phyloP scores from a whole-genome alignment of 805 yeast genomes.

The Teunomyces lycoperdinae region DNA sequence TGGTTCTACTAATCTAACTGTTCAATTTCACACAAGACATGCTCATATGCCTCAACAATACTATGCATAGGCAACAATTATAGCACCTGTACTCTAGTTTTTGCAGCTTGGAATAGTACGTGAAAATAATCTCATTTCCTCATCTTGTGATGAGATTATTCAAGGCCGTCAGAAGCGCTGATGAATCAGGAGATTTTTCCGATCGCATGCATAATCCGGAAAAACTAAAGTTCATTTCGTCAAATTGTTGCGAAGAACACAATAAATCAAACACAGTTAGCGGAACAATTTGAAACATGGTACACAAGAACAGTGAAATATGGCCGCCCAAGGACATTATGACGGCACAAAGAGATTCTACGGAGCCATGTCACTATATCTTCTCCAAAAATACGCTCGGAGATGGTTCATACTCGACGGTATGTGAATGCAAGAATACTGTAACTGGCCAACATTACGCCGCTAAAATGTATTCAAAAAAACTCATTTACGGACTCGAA shows the following conservation, averaged over 20 bases:
- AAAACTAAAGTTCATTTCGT: constrained; percentile 2
- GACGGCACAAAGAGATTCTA: constrained; percentile 9
- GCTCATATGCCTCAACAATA: too few species aligned
- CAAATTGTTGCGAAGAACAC: neutral
- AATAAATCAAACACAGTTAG: neutral
- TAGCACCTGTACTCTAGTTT: too few species aligned
- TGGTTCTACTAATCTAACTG: too few species aligned
- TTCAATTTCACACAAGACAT: too few species aligned
- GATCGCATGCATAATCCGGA: constrained; percentile 1
- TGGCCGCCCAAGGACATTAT: constrained; percentile 25
- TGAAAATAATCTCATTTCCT: too few species aligned
- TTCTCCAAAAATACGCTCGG: constrained; percentile 25
- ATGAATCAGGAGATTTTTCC: neutral
- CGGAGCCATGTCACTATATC: constrained; percentile 31
- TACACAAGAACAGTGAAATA: neutral
- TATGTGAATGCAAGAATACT: constrained; percentile 47
- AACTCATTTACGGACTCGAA: constrained; percentile 52
- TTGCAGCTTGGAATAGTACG: too few species aligned
- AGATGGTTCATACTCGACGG: constrained; percentile 49
- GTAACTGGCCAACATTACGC: constrained; percentile 47
- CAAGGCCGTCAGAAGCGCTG: neutral
- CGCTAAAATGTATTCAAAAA: constrained; percentile 49
- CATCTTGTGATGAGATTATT: neutral
- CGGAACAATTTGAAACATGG: neutral
- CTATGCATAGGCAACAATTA: too few species aligned